These are phyloP conservation scores for Talaromyces sp. DNA, from an alignment of 2,329 filamentous ascomycete genomes.

Conservation along the genomic window DNA sequence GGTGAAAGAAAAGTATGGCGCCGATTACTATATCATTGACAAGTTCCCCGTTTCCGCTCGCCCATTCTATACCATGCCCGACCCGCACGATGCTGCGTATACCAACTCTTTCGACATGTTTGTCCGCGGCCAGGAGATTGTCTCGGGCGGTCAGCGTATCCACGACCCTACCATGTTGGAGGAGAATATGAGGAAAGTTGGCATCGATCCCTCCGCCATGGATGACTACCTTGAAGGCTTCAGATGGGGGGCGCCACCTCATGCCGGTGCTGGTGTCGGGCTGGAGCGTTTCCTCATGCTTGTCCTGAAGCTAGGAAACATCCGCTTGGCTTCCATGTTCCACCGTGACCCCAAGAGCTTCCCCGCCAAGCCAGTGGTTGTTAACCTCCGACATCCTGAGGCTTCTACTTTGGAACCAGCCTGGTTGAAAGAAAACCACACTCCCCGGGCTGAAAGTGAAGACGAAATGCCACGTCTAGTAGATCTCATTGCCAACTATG, in stretches of 20 bases:
- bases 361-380: constrained; percentile 60
- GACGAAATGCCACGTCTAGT: constrained; percentile 68
- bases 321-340: constrained; percentile 82
- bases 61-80: constrained; percentile 88
- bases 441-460: constrained; percentile 37
- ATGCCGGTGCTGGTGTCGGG: constrained; percentile 85
- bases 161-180: constrained; percentile 72
- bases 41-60: constrained; percentile 82
- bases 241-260: constrained; percentile 80
- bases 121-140: constrained; percentile 85
- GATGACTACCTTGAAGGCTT: constrained; percentile 87
- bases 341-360: constrained; percentile 84
- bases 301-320: constrained; percentile 80
- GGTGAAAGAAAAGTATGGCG: constrained; percentile 78
- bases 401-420: constrained; percentile 72
- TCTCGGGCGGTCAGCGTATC: constrained; percentile 89
- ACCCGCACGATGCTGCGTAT: constrained; percentile 64
- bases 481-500: constrained; percentile 91
- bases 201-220: constrained; percentile 77
- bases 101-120: constrained; percentile 97
- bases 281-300: constrained; percentile 85
- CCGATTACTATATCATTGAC: constrained; percentile 91
- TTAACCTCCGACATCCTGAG: constrained; percentile 75
- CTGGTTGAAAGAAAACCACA: constrained; percentile 45
- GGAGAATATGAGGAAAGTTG: constrained; percentile 69